A percentile compares a stretch with the other conserved stretches of the same genome.
Evolutionary conservation across 257 asterid genomes (phyloP).

Genomic region (Coffea canephora): DNA sequence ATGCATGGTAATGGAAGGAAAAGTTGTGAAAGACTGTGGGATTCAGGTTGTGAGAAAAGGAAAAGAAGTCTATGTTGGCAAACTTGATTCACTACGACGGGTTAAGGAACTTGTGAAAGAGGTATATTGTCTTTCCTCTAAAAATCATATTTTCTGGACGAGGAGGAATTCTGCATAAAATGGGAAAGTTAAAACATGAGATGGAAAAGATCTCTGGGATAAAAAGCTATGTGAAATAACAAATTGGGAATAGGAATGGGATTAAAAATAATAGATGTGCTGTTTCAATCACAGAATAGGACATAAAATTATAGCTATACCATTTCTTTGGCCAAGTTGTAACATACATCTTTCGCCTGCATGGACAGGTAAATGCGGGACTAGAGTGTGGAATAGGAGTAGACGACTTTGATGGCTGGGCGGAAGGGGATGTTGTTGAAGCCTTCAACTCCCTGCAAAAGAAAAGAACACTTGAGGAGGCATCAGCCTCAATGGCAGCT

Average conservation of each 20-base stretch:
- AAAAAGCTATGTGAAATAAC: too few species aligned
- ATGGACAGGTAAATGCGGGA: conserved; percentile 81
- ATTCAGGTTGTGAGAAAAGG: conserved; percentile 75
- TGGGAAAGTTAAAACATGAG: not conserved
- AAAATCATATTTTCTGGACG: not conserved
- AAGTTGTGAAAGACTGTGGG: conserved; percentile 80
- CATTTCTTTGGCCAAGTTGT: not conserved
- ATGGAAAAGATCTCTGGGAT: not conserved
- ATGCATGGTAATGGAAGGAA: conserved; percentile 93
- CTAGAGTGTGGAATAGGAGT: conserved; percentile 91
- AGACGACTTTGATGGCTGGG: conserved; percentile 75
- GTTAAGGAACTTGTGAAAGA: conserved; percentile 95
- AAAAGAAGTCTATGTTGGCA: conserved; percentile 74
- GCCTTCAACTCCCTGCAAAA: conserved; percentile 76
- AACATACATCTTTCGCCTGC: not conserved
- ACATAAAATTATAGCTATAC: not conserved
- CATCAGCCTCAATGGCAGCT: conserved; percentile 92
- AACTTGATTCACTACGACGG: conserved; percentile 70
- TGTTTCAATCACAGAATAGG: not conserved
- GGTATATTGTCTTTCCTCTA: conserved; percentile 39
- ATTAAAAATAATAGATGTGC: too few species aligned
- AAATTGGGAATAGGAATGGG: too few species aligned
- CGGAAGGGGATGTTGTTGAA: conserved; percentile 74
- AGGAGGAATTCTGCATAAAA: not conserved
- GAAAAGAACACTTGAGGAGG: conserved; percentile 95